phyloP scores from a whole-genome alignment of 2,329 filamentous ascomycete species.

The Diplocarpon mali region DNA sequence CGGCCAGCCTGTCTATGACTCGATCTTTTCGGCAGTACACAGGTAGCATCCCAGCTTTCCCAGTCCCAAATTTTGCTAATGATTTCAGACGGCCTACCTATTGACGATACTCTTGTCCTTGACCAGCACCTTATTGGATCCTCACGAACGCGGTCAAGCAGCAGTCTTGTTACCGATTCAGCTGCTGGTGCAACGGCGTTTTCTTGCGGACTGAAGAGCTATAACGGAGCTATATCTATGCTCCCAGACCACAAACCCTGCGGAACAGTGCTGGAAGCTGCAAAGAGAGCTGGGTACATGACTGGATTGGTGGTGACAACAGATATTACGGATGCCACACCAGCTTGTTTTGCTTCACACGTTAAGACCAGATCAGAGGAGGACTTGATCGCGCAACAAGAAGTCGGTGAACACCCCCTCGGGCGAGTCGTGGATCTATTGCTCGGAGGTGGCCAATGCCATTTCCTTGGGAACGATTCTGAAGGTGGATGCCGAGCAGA shows the following conservation, averaged over 20 bases:
- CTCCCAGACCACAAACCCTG: constrained; percentile 78
- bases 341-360: constrained; percentile 87
- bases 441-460: constrained; percentile 84
- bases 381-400: constrained; percentile 84
- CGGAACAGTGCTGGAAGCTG: constrained; percentile 86
- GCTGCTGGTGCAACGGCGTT: constrained; percentile 97
- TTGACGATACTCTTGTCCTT: constrained; percentile 64
- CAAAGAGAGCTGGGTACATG: constrained; percentile 81
- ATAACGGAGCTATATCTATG: constrained; percentile 91
- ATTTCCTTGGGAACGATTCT: constrained; percentile 77
- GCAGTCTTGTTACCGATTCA: constrained; percentile 83
- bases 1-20: constrained; percentile 78
- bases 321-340: constrained; percentile 88
- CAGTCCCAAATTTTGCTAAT: background rate
- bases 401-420: constrained; percentile 78
- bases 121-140: constrained; percentile 87
- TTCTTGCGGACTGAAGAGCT: constrained; percentile 84
- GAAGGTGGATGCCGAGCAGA: constrained; percentile 75
- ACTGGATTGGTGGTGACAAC: constrained; percentile 95
- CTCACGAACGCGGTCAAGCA: constrained; percentile 74
- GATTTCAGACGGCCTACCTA: constrained; percentile 49
- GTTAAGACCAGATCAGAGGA: constrained; percentile 70
- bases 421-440: constrained; percentile 85
- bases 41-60: constrained; percentile 24
- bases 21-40: constrained; percentile 75